Base-by-base conservation (phyloP, 495 filamentous ascomycete species). In the Trichoderma parareesei region DNA sequence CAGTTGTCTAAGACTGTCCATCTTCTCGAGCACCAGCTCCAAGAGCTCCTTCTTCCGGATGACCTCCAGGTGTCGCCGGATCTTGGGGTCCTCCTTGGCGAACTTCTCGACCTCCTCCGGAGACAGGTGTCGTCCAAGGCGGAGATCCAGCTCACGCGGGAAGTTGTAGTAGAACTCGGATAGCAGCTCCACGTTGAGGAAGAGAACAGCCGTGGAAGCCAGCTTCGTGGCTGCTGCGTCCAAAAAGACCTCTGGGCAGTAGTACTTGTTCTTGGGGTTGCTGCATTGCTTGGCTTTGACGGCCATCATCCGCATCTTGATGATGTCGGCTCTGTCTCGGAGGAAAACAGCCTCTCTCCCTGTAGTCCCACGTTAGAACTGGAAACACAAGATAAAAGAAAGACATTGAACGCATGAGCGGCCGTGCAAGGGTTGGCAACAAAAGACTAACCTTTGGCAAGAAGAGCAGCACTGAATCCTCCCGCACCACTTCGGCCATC, bases 161-260 rank as follows among this genome's bases (percentile, higher is more conserved):
- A 99, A 99, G 71, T 93, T 88, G 73, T 95, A 93, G 78, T 97
- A 97, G 70, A 98, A 99, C 72, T 98, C 96, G 5, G 90, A 91
- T 48, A 99, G 83, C 37, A 99, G 83, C 78, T 99, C 94, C 43
- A 97, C 95, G 69, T 99, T 97, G 10, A 99, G 85, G 82, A 99
- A 99, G 0, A 99, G 84, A 10, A 98, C 95, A 11, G 94, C 93
- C 0, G 93, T 98, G 4, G 90, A 87, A 16, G 92, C 92, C 64
- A 99, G 87, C 76, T 98, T 97, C 70, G 95, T 90, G 38, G 94
- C 92, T 11, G 97, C 94, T 10, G 95, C 90, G 72, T 99, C 94
- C 38, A 99, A 86, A 81, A 99, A 98, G 65, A 98, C 83, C 75
- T 99, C 94, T 0, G 94, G 94, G 73, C 94, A 99, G 78, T 92